Percentiles rank a stretch among this genome's conserved stretches.
These are phyloP conservation scores for Cladosporium sp. DNA, from an alignment of 2,329 filamentous ascomycete genomes.

Conservation along the genomic window DNA sequence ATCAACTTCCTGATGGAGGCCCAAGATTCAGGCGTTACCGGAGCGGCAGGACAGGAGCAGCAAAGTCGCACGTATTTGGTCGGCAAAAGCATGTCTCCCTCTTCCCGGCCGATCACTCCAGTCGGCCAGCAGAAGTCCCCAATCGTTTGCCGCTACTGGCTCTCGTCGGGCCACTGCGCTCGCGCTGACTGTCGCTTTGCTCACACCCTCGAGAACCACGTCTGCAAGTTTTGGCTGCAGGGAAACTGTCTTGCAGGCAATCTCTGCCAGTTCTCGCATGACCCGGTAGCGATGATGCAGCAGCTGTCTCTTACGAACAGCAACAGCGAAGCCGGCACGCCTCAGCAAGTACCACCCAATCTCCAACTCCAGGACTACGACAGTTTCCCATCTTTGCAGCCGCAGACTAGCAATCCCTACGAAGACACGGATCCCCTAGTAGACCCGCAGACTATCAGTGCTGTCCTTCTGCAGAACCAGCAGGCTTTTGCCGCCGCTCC, in stretches of 20 bases:
- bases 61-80: conserved; percentile 66
- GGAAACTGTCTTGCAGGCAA: conserved; percentile 91
- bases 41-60: conserved; percentile 30
- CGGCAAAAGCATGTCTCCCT: conserved; percentile 79
- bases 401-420: conserved; percentile 39
- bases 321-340: conserved; percentile 51
- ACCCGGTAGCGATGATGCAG: conserved; percentile 79
- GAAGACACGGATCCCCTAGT: conserved; percentile 26
- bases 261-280: conserved; percentile 94
- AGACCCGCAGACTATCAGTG: conserved; percentile 38
- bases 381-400: conserved; percentile 70
- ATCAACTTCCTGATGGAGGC: conserved; percentile 82
- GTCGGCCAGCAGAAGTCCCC: conserved; percentile 71
- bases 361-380: conserved; percentile 79
- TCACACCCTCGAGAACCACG: conserved; percentile 88
- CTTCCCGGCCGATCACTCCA: conserved; percentile 68
- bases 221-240: conserved; percentile 99
- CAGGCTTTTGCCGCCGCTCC: conserved; percentile 42
- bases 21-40: conserved; percentile 46
- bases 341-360: conserved; percentile 56
- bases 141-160: conserved; percentile 94
- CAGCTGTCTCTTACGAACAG: conserved; percentile 62
- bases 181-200: conserved; percentile 95
- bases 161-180: conserved; percentile 91
- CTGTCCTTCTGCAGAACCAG: conserved; percentile 33